Percentiles rank a stretch among this genome's conserved stretches.
Evolutionary conservation across 2,329 filamentous ascomycete species (phyloP).

Genomic region (Pleoardoris graminearum): DNA sequence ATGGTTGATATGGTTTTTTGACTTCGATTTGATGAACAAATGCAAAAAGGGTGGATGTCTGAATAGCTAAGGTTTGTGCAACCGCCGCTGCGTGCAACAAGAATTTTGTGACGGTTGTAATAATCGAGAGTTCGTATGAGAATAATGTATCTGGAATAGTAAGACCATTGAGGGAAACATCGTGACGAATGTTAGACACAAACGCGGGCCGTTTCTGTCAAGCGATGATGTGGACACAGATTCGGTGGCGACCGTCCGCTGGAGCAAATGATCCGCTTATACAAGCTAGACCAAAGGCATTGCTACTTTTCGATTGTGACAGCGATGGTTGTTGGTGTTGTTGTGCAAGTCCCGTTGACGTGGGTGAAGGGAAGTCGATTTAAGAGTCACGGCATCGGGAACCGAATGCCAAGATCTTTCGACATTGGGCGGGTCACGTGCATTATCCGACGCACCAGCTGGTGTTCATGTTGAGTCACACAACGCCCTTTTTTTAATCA

Average conservation of each 20-base stretch:
- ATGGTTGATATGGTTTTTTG: neutral
- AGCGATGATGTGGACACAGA: slow-evolving; percentile 6
- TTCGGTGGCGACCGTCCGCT: slow-evolving; percentile 11
- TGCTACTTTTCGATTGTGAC: neutral
- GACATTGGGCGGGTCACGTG: neutral
- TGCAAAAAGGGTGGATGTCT: neutral
- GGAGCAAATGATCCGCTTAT: slow-evolving; percentile 11
- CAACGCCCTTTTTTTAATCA: neutral
- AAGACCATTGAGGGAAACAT: slow-evolving; percentile 56
- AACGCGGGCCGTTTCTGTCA: slow-evolving; percentile 25
- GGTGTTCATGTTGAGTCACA: neutral
- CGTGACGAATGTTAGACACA: slow-evolving; percentile 44
- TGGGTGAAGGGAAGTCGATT: slow-evolving; percentile 10
- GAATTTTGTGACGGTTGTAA: slow-evolving; percentile 39
- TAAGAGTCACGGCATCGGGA: slow-evolving; percentile 11
- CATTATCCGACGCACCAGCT: neutral
- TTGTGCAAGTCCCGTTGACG: neutral
- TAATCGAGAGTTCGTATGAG: slow-evolving; percentile 55
- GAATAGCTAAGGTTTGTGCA: neutral
- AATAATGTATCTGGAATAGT: slow-evolving; percentile 54
- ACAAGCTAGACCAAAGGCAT: slow-evolving; percentile 13
- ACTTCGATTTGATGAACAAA: too few species aligned
- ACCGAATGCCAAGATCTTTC: slow-evolving; percentile 3
- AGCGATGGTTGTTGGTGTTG: slow-evolving; percentile 1
- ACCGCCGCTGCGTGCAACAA: slow-evolving; percentile 11